Evolutionary conservation across 768 basidiomycete species (phyloP).

Genomic region (Suillus placidus): DNA sequence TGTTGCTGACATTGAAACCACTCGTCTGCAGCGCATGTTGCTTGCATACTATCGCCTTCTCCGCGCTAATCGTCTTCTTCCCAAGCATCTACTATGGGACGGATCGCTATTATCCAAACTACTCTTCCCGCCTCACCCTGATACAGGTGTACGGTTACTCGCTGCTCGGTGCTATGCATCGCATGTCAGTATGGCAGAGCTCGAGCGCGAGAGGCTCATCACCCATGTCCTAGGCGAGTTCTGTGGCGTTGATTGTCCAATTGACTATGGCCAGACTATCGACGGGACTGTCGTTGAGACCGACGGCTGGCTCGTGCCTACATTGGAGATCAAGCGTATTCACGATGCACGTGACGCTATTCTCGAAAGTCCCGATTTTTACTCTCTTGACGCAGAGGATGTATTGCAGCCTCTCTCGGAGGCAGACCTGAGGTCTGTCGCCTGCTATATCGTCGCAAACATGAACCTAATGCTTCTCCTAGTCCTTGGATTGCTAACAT

Average conservation of each 20-base stretch:
- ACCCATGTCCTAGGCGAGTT: conserved; percentile 59
- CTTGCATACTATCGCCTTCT: conserved; percentile 84
- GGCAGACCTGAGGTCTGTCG: conserved; percentile 58
- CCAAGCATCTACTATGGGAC: conserved; percentile 64
- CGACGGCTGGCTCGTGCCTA: conserved; percentile 85
- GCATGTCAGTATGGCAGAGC: conserved; percentile 79
- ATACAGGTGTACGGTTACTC: conserved; percentile 65
- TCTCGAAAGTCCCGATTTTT: conserved; percentile 49
- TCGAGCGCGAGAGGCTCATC: conserved; percentile 70
- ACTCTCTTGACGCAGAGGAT: conserved; percentile 41
- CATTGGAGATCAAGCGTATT: conserved; percentile 67
- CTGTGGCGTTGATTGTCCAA: conserved; percentile 59
- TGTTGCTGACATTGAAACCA: conserved; percentile 37
- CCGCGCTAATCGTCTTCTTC: conserved; percentile 70
- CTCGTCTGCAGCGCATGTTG: conserved; percentile 67
- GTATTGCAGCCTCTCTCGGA: conserved; percentile 38
- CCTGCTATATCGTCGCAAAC: not conserved
- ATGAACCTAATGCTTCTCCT: conserved; percentile 10
- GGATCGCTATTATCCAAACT: conserved; percentile 44
- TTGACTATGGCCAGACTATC: conserved; percentile 55
- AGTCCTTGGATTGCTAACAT: conserved; percentile 65
- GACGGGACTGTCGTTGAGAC: conserved; percentile 48
- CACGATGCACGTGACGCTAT: conserved; percentile 51
- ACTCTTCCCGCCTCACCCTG: conserved; percentile 55
- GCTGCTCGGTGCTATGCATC: conserved; percentile 79